Evolutionary conservation across 2,329 filamentous ascomycete species (phyloP).

Genomic region (Aspergillus fumigatiaffinis): DNA sequence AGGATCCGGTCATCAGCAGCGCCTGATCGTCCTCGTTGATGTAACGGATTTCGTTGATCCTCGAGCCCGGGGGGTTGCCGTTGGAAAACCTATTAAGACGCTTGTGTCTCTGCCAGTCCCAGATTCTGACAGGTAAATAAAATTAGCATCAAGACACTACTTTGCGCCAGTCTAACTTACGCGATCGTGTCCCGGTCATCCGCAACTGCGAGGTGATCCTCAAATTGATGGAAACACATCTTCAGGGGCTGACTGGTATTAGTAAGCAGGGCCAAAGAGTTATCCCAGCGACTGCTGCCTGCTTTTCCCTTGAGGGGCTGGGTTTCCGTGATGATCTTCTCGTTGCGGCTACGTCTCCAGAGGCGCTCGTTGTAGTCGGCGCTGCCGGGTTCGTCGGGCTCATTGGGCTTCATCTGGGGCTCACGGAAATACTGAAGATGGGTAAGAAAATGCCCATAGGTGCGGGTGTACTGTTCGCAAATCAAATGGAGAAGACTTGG

Average conservation of each 20-base stretch:
- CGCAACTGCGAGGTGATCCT: conserved; percentile 88
- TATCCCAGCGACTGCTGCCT: conserved; percentile 81
- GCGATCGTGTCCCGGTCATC: conserved; percentile 87
- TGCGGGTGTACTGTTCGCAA: conserved; percentile 6
- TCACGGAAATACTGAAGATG: conserved; percentile 76
- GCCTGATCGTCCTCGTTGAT: conserved; percentile 99
- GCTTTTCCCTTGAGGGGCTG: conserved; percentile 90
- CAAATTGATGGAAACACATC: conserved; percentile 97
- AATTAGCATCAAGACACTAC: conserved; percentile 4
- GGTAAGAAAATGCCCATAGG: conserved; percentile 25
- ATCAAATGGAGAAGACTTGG: conserved; percentile 14
- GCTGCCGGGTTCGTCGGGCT: conserved; percentile 93
- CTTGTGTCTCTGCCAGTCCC: conserved; percentile 82
- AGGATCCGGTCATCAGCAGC: conserved; percentile 89
- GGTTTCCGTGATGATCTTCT: conserved; percentile 84
- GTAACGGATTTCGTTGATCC: conserved; percentile 91
- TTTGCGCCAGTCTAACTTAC: conserved; percentile 30
- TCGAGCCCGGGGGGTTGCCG: conserved; percentile 84
- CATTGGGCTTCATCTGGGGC: conserved; percentile 94
- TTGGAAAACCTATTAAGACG: conserved; percentile 85
- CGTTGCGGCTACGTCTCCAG: conserved; percentile 89
- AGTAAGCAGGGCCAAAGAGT: conserved; percentile 75
- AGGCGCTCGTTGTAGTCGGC: conserved; percentile 93
- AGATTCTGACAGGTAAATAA: conserved; percentile 52
- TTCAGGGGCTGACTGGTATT: conserved; percentile 86